phyloP scores from a whole-genome alignment of 306 rosid species.

The Bauhinia variegata region DNA sequence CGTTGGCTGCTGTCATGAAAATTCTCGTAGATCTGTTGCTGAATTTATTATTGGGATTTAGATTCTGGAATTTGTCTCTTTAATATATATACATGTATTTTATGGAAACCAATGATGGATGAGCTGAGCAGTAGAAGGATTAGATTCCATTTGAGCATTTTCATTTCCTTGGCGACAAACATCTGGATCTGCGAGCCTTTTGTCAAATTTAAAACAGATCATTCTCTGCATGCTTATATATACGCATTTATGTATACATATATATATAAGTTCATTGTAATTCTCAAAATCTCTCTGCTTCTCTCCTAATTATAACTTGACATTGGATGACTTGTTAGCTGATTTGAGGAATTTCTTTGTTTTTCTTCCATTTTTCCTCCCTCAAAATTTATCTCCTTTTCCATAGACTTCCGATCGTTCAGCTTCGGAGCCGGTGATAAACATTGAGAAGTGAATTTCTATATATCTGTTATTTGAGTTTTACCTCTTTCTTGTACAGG shows the following conservation, averaged over 20 bases:
- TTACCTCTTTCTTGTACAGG: conserved; percentile 36
- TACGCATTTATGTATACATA: not conserved
- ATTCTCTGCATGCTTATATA: conserved; percentile 8
- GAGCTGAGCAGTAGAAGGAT: not conserved
- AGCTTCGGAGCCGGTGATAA: not conserved
- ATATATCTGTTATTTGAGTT: conserved; percentile 10
- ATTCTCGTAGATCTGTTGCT: conserved; percentile 44
- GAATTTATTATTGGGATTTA: conserved; percentile 7
- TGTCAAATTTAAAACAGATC: conserved; percentile 41
- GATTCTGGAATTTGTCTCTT: conserved; percentile 26
- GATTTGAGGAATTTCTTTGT: not conserved
- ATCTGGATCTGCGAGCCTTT: conserved; percentile 31
- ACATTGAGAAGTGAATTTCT: conserved; percentile 2
- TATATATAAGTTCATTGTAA: not conserved
- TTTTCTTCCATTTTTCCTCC: not conserved
- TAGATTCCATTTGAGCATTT: conserved; percentile 18
- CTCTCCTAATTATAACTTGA: too few relatives aligned
- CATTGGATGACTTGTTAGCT: too few relatives aligned
- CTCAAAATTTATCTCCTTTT: not conserved
- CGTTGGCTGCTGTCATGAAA: conserved; percentile 27
- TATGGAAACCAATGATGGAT: conserved; percentile 2
- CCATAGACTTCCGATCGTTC: not conserved
- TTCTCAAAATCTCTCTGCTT: not conserved
- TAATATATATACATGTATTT: conserved; percentile 3
- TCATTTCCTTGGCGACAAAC: not conserved